phyloP scores from a whole-genome alignment of 257 asterid genomes.

The Lithospermum erythrorhizon region DNA sequence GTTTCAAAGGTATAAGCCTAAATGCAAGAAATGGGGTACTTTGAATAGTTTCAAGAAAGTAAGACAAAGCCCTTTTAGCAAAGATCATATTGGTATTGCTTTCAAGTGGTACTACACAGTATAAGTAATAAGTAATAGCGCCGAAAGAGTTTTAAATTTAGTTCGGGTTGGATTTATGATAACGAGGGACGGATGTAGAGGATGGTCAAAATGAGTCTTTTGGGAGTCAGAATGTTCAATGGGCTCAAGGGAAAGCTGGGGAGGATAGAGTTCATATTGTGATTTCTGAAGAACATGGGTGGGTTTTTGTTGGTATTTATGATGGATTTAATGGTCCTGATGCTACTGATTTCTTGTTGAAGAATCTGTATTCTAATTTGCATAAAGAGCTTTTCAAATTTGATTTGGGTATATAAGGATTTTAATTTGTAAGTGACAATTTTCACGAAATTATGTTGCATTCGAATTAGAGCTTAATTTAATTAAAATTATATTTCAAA shows the following conservation, averaged over 20 bases:
- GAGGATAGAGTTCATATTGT: constrained; percentile 88
- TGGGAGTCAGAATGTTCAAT: constrained; percentile 72
- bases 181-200: constrained; percentile 38
- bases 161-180: too few relatives aligned
- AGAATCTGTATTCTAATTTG: constrained; percentile 61
- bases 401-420: too few relatives aligned
- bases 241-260: constrained; percentile 99
- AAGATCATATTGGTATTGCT: background rate
- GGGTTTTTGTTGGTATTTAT: constrained; percentile 91
- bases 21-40: constrained; percentile 51
- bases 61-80: constrained; percentile 37
- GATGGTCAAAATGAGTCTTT: constrained; percentile 46
- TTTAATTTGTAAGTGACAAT: too few relatives aligned
- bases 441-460: too few relatives aligned
- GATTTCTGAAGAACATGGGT: constrained; percentile 73
- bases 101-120: constrained; percentile 11
- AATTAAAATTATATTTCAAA: too few relatives aligned
- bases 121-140: too few relatives aligned
- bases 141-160: too few relatives aligned
- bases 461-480: too few relatives aligned
- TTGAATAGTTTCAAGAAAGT: constrained; percentile 39
- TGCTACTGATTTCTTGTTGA: constrained; percentile 76
- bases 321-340: constrained; percentile 96
- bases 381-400: constrained; percentile 67
- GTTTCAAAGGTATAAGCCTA: constrained; percentile 62